Evolutionary conservation across 2,329 filamentous ascomycete genomes (phyloP).

Genomic region (Sordariomycetes sp.): DNA sequence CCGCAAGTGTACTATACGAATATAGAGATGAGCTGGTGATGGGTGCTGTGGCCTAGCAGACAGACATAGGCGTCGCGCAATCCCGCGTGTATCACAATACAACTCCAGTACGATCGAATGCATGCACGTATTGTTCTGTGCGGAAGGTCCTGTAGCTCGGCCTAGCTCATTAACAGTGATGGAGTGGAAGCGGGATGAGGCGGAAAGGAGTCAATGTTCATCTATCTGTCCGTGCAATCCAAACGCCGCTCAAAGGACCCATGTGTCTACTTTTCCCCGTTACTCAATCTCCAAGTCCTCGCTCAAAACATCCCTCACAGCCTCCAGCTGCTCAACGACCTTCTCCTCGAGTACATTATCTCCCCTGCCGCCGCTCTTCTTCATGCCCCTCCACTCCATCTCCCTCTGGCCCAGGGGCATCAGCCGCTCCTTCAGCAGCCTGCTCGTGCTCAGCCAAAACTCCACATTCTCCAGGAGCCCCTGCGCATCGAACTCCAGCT

Average conservation of each 20-base stretch:
- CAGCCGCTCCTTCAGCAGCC: constrained; percentile 62
- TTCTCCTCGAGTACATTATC: constrained; percentile 68
- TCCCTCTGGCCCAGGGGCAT: constrained; percentile 67
- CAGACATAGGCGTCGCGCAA: no score
- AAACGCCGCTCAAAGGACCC: neutral
- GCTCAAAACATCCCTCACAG: constrained; percentile 44
- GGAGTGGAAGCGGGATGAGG: no score
- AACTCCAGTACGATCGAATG: no score
- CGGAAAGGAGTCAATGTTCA: no score
- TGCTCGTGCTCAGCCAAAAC: constrained; percentile 64
- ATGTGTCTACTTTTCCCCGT: neutral
- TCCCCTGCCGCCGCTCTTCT: constrained; percentile 24
- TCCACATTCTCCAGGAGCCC: constrained; percentile 74
- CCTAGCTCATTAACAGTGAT: no score
- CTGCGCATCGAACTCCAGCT: constrained; percentile 65
- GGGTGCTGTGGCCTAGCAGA: no score
- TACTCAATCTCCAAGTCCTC: constrained; percentile 35
- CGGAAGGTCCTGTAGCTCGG: no score
- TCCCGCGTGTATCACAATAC: no score
- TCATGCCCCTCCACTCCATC: constrained; percentile 46
- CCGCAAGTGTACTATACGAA: no score
- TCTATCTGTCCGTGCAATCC: neutral
- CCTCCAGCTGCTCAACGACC: constrained; percentile 60
- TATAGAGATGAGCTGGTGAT: no score
- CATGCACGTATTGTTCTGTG: no score